Evolutionary conservation across 306 rosid genomes (phyloP), one percentile per base, ranked within the genome.

Genomic region (Cucurbita pepo): DNA sequence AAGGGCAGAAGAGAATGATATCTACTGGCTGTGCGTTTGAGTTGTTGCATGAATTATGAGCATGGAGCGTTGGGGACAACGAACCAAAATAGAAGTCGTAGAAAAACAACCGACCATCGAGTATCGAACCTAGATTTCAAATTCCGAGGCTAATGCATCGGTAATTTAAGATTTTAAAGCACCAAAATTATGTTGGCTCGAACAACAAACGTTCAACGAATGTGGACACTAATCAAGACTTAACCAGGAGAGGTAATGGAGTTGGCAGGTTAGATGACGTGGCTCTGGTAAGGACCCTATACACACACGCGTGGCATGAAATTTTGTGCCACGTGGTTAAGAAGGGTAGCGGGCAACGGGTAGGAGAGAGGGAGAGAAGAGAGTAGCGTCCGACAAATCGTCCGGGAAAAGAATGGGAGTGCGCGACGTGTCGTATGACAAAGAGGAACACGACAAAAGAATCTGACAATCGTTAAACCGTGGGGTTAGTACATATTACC

Each of bases 361-460:
- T n/a, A 58, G 64, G 64, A 36, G 44, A 12, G 64, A 58, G 63
- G 13, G 15, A 11, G 15, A 10, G 12, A 5, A 10, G 12, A 5
- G n/a, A 57, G 43, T 58, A 25, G n/a, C 15, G 12, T 61, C 30
- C 70, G 70, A 61, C 67, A 37, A 61, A 61, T 37, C 67, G 67
- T 61, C 11, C 15, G 36, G 70, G 50, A 8, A 63, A 63, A 10
- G 34, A 63, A 40, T 38, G 38, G 71, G 56, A 67, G 36, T 63
- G 52, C 36, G 25, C 70, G 70, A 63, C 45, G 52, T 63, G 70
- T 63, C 70, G 70, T 4, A 9, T 18, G 52, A 1, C 10, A 34
- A 9, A 18, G 53, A 34, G 5, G 77, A 78, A 87, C 83, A 89
- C 83, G 89, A 91, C 91, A 78, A 82, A 80, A 82, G 86, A 81